A percentile compares a stretch with the other conserved stretches of the same genome.
These are phyloP conservation scores for Camellia sinensis DNA, from an alignment of 148 eudicot genomes.

Conservation along the genomic window DNA sequence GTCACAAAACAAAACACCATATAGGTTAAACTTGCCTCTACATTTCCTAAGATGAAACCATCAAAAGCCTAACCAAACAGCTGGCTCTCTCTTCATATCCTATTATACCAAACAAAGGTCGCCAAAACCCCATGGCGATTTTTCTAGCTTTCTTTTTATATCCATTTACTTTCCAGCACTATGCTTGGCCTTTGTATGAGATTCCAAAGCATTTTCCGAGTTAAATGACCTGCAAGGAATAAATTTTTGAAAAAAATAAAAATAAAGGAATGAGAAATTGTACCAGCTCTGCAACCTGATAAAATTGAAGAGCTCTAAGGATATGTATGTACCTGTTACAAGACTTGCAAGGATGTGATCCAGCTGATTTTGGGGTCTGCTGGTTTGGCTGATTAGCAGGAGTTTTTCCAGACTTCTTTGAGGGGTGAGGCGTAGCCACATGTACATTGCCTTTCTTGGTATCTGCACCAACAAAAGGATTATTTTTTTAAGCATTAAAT, in stretches of 20 bases:
- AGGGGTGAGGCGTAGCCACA: conserved; percentile 75
- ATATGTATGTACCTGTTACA: conserved; percentile 43
- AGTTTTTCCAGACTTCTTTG: conserved; percentile 63
- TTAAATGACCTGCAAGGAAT: conserved; percentile 50
- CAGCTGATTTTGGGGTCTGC: conserved; percentile 57
- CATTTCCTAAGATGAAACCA: not conserved
- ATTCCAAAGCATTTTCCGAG: conserved; percentile 58
- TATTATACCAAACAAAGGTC: not conserved
- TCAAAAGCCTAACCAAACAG: not conserved
- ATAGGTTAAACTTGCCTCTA: not conserved
- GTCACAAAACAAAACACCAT: not conserved
- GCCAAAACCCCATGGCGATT: not conserved
- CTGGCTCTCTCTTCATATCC: not conserved
- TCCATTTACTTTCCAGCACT: conserved; percentile 34
- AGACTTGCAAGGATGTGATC: conserved; percentile 52
- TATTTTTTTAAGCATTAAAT: not conserved
- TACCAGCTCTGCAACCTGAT: not conserved
- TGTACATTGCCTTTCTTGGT: conserved; percentile 57
- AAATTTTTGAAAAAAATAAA: too few relatives aligned
- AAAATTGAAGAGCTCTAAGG: not conserved
- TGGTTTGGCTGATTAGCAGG: conserved; percentile 59
- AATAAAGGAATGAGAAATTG: not conserved
- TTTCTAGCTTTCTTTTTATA: not conserved
- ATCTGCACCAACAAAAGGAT: conserved; percentile 30
- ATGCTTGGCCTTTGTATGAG: conserved; percentile 79